Percentiles rank a stretch among this genome's conserved stretches.
These are phyloP conservation scores for Trichoderma atroviride DNA, from an alignment of 2,329 filamentous ascomycete species.

Conservation along the genomic window DNA sequence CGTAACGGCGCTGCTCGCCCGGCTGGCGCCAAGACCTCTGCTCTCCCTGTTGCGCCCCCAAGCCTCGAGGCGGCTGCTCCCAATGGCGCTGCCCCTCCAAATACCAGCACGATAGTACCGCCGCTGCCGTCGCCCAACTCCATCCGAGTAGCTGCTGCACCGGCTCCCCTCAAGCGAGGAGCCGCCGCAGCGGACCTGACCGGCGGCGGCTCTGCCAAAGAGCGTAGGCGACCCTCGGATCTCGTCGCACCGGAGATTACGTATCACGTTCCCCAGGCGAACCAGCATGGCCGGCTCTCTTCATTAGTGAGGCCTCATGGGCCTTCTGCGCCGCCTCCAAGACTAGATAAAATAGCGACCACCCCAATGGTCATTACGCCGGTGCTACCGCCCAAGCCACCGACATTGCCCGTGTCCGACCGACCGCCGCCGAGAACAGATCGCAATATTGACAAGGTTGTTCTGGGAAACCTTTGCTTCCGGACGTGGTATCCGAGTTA, in stretches of 20 bases:
- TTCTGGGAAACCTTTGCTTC: slow-evolving; percentile 82
- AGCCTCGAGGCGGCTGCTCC: not conserved
- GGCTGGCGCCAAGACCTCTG: not conserved
- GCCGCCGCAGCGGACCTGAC: slow-evolving; percentile 31
- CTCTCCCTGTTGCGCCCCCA: not conserved
- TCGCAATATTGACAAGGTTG: slow-evolving; percentile 83
- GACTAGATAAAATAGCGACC: slow-evolving; percentile 36
- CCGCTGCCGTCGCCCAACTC: slow-evolving; percentile 22
- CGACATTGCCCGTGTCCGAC: slow-evolving; percentile 34
- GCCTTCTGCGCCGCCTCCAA: slow-evolving; percentile 39
- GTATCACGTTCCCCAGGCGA: slow-evolving; percentile 44
- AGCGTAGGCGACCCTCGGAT: slow-evolving; percentile 39
- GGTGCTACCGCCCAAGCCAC: slow-evolving; percentile 39
- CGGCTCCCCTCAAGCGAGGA: not conserved
- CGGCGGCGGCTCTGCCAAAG: slow-evolving; percentile 28
- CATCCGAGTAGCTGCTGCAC: slow-evolving; percentile 15
- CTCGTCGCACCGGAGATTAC: slow-evolving; percentile 47
- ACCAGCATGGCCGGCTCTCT: slow-evolving; percentile 35
- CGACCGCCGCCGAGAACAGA: slow-evolving; percentile 52
- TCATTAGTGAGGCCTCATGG: slow-evolving; percentile 42
- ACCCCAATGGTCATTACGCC: slow-evolving; percentile 28
- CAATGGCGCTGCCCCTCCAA: not conserved
- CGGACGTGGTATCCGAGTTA: slow-evolving; percentile 92
- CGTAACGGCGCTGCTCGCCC: slow-evolving; percentile 13
- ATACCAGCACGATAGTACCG: not conserved